Base-by-base conservation (phyloP, 1,139 yeast species). In the Geotrichum klebahnii region DNA sequence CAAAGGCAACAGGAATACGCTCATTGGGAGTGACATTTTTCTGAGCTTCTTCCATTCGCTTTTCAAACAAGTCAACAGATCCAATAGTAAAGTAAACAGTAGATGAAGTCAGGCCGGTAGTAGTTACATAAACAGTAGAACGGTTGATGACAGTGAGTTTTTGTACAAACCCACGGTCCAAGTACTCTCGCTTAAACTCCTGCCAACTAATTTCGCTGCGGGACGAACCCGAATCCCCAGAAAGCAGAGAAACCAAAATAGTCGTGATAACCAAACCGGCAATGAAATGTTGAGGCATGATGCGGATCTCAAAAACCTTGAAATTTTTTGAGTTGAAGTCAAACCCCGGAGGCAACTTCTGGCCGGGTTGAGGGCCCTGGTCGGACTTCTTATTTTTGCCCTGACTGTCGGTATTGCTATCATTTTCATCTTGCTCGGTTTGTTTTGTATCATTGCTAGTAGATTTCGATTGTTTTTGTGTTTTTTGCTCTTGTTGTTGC, bases 1-100 rank as follows among this genome's bases (percentile, higher is more conserved):
- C 76, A 65, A 84, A 92, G 0, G 84, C 73, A n/a, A 90, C 90
- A 2, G 97, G 98, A 31, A 89, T 77, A 57, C 94, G 76, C 60
- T 84, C 82, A 46, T 67, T 72, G 19, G 78, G 74, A 1, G 86
- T 78, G 34, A 86, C 79, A 5, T 78, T 76, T 51, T 81, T 76
- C 67, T 89, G 97, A 29, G 85, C 81, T 46, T 77, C 79, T 53
- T 82, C 86, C 64, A 94, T 74, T 57, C 83, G 84, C 53, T 83
- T 81, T 69, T 94, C 98, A 68, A 94, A 92, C n/a, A 82, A 74
- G 60, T 89, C 97, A 22, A 90, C 81, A 0, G 96, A 86, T 4
- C 98, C 99, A 62, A 94, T 88, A 40, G 86, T 81, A 70, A 94
- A 94, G 17, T 73, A 73, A 28, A 79, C 79, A 5, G 67, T 56